Conservation (phyloP, 1,139 yeast species). For the Pichia cactophila region DNA sequence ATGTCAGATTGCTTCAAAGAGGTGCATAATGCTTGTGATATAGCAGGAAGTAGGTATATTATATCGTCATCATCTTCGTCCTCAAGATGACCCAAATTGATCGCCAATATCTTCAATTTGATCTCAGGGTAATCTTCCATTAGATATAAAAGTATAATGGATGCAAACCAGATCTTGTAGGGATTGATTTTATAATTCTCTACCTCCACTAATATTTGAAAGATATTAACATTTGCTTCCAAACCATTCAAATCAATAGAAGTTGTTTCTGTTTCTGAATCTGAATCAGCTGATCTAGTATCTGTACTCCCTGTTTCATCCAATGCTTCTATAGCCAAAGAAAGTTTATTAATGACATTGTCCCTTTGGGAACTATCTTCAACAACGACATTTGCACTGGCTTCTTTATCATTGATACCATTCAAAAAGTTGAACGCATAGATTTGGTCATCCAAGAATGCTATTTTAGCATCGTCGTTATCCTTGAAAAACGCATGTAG, state of each 20-base stretch:
- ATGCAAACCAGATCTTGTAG: slow-evolving; percentile 80
- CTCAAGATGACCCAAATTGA: slow-evolving; percentile 56
- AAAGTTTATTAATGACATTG: not conserved
- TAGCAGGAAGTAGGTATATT: slow-evolving; percentile 67
- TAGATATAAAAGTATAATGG: slow-evolving; percentile 55
- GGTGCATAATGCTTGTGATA: slow-evolving; percentile 67
- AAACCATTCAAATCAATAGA: slow-evolving; percentile 4
- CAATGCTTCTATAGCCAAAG: not conserved
- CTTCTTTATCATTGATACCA: slow-evolving; percentile 13
- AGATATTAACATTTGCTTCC: slow-evolving; percentile 40
- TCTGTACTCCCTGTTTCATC: not conserved
- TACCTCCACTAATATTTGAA: slow-evolving; percentile 66
- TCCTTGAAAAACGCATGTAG: slow-evolving; percentile 62
- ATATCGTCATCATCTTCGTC: slow-evolving; percentile 60
- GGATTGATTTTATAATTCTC: slow-evolving; percentile 81
- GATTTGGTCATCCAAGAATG: slow-evolving; percentile 57
- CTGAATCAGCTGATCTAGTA: not conserved
- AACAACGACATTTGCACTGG: slow-evolving; percentile 1
- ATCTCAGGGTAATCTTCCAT: slow-evolving; percentile 52
- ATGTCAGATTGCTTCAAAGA: slow-evolving; percentile 61
- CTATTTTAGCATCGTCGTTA: slow-evolving; percentile 47
- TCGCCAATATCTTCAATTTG: slow-evolving; percentile 41
- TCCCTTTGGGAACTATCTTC: slow-evolving; percentile 3
- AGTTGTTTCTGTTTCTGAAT: not conserved
- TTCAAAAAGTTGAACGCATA: slow-evolving; percentile 22